Evolutionary conservation across 2,329 filamentous ascomycete genomes (phyloP), one percentile per base, ranked within the genome.

Genomic region (Colletotrichum gloeosporioides): DNA sequence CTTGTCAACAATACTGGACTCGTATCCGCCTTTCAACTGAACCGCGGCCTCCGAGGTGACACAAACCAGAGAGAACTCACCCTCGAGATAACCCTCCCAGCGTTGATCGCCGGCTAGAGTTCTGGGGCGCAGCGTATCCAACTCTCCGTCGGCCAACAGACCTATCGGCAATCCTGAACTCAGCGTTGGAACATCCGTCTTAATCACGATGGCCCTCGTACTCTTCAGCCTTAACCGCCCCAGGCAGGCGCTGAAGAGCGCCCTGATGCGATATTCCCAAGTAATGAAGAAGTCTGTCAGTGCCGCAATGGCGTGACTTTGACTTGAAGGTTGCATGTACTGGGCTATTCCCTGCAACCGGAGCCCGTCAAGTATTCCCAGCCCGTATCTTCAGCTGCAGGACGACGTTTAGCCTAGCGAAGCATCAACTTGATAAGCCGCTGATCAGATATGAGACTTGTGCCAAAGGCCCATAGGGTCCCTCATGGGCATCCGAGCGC

Each of bases 281-380:
- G 9, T 15, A 62, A 39, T 22, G 53, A 31, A 39, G 31, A 69
- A 29, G 22, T 67, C 10, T 34, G 64, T n/a, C 44, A 66, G 49
- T 55, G 36, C 31, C 61, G 31, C 8, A 34, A 34, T 75, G 73
- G 73, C 63, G 55, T 73, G 73, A 73, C 62, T 73, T 73, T 73
- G 57, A 63, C 63, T 73, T 44, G 15, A 6, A 55, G 55, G 69
- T 63, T 73, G 63, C 73, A 75, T 68, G 44, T 62, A 22, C 55
- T 68, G 55, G 69, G 62, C 55, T 49, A 8, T n/a, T 64, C 73
- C 73, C 63, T 73, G 69, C 57, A 34, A 36, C 22, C n/a, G 39
- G 29, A 64, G 67, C 68, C 68, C 55, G 68, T 55, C 63, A 29
- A 55, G 32, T n/a, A 32, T 32, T 63, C 39, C 68, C 18, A 66